phyloP scores from a whole-genome alignment of 805 yeast genomes.

The Priceomyces castillae region DNA sequence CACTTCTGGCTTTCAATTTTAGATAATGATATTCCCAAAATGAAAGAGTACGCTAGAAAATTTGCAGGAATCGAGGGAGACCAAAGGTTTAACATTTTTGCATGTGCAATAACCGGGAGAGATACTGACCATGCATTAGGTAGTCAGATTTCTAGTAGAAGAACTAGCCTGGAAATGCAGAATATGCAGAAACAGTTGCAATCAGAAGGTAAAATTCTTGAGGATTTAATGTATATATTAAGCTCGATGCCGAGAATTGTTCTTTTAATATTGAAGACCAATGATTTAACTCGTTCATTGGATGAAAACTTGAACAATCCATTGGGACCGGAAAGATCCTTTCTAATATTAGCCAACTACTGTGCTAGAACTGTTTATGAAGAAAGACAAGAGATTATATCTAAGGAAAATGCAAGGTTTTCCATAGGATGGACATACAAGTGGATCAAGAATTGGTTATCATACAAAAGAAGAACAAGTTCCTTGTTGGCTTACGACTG shows the following conservation, averaged over 20 bases:
- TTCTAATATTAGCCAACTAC: conserved; percentile 83
- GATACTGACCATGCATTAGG: conserved; percentile 73
- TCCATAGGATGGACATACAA: conserved; percentile 16
- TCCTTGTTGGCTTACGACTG: conserved; percentile 35
- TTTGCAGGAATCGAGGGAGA: conserved; percentile 78
- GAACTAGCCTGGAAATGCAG: conserved; percentile 62
- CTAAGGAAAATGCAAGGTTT: conserved; percentile 14
- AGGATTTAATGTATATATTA: conserved; percentile 74
- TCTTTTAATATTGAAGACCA: conserved; percentile 83
- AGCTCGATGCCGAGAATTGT: conserved; percentile 83
- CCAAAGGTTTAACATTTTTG: conserved; percentile 73
- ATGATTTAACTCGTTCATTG: conserved; percentile 84
- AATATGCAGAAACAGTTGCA: conserved; percentile 63
- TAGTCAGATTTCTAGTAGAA: conserved; percentile 51
- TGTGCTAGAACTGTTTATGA: conserved; percentile 78
- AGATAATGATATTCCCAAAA: conserved; percentile 60
- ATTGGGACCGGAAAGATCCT: conserved; percentile 82
- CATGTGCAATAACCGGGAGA: conserved; percentile 94
- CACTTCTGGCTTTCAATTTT: conserved; percentile 89
- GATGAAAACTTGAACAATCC: conserved; percentile 84
- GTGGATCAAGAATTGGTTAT: conserved; percentile 28
- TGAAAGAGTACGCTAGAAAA: conserved; percentile 70
- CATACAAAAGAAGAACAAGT: conserved; percentile 30
- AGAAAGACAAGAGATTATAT: conserved; percentile 52
- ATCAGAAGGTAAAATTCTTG: conserved; percentile 59